Evolutionary conservation across 192 early-diverging fungal species (phyloP).

Genomic region (Mortierella antarctica): DNA sequence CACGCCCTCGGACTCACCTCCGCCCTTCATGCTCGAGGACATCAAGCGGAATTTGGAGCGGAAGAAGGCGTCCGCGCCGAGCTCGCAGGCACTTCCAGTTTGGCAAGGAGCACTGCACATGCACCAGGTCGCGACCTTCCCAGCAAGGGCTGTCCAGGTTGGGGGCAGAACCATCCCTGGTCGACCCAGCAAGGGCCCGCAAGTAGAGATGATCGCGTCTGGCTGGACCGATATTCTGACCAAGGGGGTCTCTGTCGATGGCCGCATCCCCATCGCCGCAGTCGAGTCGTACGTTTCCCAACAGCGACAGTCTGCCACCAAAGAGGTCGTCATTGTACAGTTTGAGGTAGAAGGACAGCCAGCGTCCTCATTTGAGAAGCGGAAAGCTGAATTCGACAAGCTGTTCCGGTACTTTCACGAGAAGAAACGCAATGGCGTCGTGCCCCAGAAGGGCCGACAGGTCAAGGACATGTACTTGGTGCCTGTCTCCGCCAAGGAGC

Average conservation of each 20-base stretch:
- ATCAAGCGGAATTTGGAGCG: slow-evolving; percentile 1
- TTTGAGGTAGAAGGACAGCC: slow-evolving; percentile 55
- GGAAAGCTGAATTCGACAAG: slow-evolving; percentile 53
- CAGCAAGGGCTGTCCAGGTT: slow-evolving; percentile 66
- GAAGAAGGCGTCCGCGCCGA: background rate
- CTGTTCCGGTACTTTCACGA: slow-evolving; percentile 73
- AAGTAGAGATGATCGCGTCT: slow-evolving; percentile 16
- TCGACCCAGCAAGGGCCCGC: background rate
- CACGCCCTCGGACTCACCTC: slow-evolving; percentile 24
- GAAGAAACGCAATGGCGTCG: slow-evolving; percentile 71
- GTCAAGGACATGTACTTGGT: slow-evolving; percentile 85
- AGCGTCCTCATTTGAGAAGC: slow-evolving; percentile 4
- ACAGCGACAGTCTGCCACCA: slow-evolving; percentile 59
- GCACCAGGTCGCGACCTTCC: slow-evolving; percentile 72
- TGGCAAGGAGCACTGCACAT: slow-evolving; percentile 76
- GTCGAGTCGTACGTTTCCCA: slow-evolving; percentile 70
- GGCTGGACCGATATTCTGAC: slow-evolving; percentile 73
- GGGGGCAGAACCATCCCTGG: slow-evolving; percentile 61
- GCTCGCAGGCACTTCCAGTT: slow-evolving; percentile 5
- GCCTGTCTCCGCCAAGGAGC: slow-evolving; percentile 63
- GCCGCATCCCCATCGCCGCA: slow-evolving; percentile 64
- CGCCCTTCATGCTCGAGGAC: slow-evolving; percentile 31
- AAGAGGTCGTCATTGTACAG: slow-evolving; percentile 72
- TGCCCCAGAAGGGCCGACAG: slow-evolving; percentile 69
- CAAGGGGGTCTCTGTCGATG: slow-evolving; percentile 68